A percentile compares a stretch with the other conserved stretches of the same genome.
These are phyloP conservation scores for Halenospora varia DNA, from an alignment of 495 filamentous ascomycete genomes.

Conservation along the genomic window DNA sequence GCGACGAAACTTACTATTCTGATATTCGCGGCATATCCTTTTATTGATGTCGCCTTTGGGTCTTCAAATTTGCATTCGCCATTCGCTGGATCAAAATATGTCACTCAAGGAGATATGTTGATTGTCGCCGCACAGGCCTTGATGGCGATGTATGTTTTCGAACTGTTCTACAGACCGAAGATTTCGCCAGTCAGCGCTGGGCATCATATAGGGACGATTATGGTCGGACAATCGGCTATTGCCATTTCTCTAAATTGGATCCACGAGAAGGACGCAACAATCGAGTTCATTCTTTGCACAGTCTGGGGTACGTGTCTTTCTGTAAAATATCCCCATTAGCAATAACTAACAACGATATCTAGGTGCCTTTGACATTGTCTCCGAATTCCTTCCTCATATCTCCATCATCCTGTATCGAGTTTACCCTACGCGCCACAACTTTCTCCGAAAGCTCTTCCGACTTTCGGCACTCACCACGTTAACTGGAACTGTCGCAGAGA, in stretches of 20 bases:
- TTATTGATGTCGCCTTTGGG: conserved; percentile 37
- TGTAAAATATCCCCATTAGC: background rate
- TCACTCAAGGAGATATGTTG: conserved; percentile 40
- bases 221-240: conserved; percentile 44
- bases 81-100: conserved; percentile 26
- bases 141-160: conserved; percentile 46
- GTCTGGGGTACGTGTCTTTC: conserved; percentile 39
- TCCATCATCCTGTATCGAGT: conserved; percentile 46
- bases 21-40: conserved; percentile 40
- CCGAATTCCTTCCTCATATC: conserved; percentile 46
- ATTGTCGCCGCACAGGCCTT: conserved; percentile 40
- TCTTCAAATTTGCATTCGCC: conserved; percentile 31
- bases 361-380: conserved; percentile 48
- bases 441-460: conserved; percentile 39
- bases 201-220: conserved; percentile 43
- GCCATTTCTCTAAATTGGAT: conserved; percentile 37
- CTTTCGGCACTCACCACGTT: conserved; percentile 37
- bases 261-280: conserved; percentile 39
- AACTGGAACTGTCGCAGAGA: conserved; percentile 39
- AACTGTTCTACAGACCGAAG: conserved; percentile 40
- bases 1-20: conserved; percentile 40
- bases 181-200: conserved; percentile 39
- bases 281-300: conserved; percentile 45
- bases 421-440: conserved; percentile 34
- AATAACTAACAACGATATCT: background rate